phyloP scores from a whole-genome alignment of 78 protist genomes.

The Fonticula alba region DNA sequence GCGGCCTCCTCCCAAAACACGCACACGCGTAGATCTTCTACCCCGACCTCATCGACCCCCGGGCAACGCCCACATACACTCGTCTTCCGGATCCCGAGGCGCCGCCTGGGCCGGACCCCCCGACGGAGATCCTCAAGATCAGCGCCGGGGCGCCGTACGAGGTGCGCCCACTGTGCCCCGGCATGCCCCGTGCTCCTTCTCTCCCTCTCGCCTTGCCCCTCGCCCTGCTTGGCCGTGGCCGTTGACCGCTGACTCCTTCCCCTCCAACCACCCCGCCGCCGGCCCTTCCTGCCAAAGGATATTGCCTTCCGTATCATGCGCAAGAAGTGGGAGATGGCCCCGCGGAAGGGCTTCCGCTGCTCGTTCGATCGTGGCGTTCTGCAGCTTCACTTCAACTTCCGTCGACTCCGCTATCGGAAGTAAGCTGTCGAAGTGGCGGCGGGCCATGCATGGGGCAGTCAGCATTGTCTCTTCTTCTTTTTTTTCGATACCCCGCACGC shows the following conservation, averaged over 20 bases:
- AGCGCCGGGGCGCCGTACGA: conserved; percentile 95
- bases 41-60: conserved; percentile 79
- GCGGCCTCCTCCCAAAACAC: not conserved
- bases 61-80: conserved; percentile 47
- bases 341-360: conserved; percentile 40
- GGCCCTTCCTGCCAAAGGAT: conserved; percentile 39
- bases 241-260: not conserved
- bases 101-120: conserved; percentile 17
- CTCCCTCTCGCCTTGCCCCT: too few species aligned
- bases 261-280: not conserved
- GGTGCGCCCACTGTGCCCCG: conserved; percentile 4
- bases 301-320: conserved; percentile 82
- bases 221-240: not conserved
- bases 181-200: not conserved
- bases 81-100: conserved; percentile 9
- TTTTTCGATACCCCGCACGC: too few species aligned
- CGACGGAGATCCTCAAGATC: conserved; percentile 52
- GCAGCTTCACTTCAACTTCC: conserved; percentile 76
- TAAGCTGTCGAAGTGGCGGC: too few species aligned
- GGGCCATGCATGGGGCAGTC: too few species aligned
- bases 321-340: conserved; percentile 59
- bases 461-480: too few species aligned
- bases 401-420: conserved; percentile 57
- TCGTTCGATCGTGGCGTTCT: conserved; percentile 71
- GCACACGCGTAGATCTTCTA: conserved; percentile 56